A percentile compares a stretch with the other conserved stretches of the same genome.
Conservation (phyloP, 805 yeast species). For the Wickerhamiella sergipiensis region DNA sequence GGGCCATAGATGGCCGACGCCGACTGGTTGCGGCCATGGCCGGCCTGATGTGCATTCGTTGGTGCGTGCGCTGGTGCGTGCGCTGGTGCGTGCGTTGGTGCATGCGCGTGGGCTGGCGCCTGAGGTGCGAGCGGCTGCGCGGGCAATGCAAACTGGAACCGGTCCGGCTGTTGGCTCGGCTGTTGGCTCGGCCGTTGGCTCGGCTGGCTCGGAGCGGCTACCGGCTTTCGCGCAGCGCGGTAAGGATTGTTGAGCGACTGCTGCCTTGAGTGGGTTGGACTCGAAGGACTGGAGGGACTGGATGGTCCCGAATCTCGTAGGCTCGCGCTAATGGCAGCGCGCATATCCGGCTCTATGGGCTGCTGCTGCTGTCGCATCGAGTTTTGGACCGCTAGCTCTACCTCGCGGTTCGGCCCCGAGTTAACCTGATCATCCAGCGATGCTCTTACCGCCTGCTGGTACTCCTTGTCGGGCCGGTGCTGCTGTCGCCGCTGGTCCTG, state of each 20-base stretch:
- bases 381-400: not conserved
- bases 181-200: too few species aligned
- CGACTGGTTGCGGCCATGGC: too few species aligned
- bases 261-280: not conserved
- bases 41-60: too few species aligned
- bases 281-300: not conserved
- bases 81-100: too few species aligned
- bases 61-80: not conserved
- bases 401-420: not conserved
- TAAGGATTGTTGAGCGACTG: not conserved
- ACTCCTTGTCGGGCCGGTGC: not conserved
- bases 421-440: not conserved
- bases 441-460: not conserved
- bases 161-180: too few species aligned
- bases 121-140: too few species aligned
- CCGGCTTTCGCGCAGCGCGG: not conserved
- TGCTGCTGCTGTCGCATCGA: not conserved
- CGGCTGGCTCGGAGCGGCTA: too few species aligned
- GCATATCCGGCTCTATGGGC: not conserved
- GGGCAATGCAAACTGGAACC: not conserved
- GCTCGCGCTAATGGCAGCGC: not conserved
- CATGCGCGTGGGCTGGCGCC: not conserved
- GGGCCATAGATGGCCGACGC: not conserved
- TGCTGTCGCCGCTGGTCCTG: not conserved
- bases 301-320: not conserved